phyloP scores from a whole-genome alignment of 2,329 filamentous ascomycete species.

The Microthyrium microscopicum region DNA sequence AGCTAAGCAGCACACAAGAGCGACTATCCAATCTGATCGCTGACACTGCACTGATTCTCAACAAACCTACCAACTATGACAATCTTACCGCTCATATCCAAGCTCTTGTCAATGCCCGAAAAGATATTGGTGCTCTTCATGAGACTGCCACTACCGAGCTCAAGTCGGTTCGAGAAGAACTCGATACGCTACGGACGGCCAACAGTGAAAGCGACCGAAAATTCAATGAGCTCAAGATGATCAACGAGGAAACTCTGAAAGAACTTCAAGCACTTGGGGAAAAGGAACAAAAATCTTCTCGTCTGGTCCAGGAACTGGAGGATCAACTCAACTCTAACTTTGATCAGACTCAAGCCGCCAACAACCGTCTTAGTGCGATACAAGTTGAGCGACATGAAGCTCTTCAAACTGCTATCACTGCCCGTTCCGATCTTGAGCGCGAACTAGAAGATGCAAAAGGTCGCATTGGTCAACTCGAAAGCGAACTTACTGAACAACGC shows the following conservation, averaged over 20 bases:
- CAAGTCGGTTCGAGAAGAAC: conserved; percentile 24
- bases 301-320: conserved; percentile 87
- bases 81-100: conserved; percentile 27
- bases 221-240: conserved; percentile 27
- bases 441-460: conserved; percentile 66
- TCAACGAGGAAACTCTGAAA: conserved; percentile 38
- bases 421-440: too few species aligned
- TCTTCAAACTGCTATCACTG: conserved; percentile 24
- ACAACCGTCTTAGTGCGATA: conserved; percentile 65
- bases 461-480: conserved; percentile 44
- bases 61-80: conserved; percentile 35
- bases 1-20: conserved; percentile 41
- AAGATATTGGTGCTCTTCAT: conserved; percentile 24
- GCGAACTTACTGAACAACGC: conserved; percentile 51
- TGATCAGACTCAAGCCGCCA: conserved; percentile 74
- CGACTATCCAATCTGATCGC: conserved; percentile 43
- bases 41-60: conserved; percentile 45
- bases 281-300: conserved; percentile 78
- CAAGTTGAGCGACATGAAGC: conserved; percentile 29
- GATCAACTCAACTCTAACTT: conserved; percentile 92
- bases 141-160: conserved; percentile 27
- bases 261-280: conserved; percentile 39
- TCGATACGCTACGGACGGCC: conserved; percentile 23
- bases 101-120: conserved; percentile 27
- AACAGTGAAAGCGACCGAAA: conserved; percentile 25